Percentiles rank a stretch among this genome's conserved stretches.
Conservation (phyloP, 129 eudicot genomes). For the Artemisia argyi region DNA sequence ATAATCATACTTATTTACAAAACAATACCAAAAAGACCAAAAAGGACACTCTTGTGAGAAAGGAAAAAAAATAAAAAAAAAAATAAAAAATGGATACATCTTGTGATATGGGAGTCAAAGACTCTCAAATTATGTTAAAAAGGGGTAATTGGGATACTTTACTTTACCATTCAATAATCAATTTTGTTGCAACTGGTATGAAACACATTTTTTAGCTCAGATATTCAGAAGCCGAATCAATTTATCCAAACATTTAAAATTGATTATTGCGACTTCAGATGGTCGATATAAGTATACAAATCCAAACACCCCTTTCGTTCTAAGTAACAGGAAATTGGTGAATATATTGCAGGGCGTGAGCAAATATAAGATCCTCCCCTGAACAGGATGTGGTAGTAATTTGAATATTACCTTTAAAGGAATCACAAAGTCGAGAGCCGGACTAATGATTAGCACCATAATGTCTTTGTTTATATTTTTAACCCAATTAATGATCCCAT, state of each 20-base stretch:
- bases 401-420: slow-evolving; percentile 56
- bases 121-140: neutral
- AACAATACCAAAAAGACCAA: neutral
- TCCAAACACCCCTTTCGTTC: neutral
- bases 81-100: neutral
- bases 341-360: slow-evolving; percentile 2
- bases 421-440: slow-evolving; percentile 53
- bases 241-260: neutral
- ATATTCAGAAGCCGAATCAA: neutral
- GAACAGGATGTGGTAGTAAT: neutral
- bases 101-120: slow-evolving; percentile 9
- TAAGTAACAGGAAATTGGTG: neutral
- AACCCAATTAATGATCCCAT: slow-evolving; percentile 29
- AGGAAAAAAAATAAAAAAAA: too few species aligned
- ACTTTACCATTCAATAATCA: neutral
- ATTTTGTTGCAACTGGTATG: neutral
- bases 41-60: neutral
- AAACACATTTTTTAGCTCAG: neutral
- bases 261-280: neutral
- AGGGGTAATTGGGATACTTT: neutral
- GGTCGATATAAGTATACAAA: neutral
- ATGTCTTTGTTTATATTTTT: slow-evolving; percentile 52
- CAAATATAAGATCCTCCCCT: neutral
- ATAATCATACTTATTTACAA: neutral
- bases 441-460: slow-evolving; percentile 54